Evolutionary conservation across 73 alveolate species (phyloP).

Genomic region (Symbiodinium pilosum): DNA sequence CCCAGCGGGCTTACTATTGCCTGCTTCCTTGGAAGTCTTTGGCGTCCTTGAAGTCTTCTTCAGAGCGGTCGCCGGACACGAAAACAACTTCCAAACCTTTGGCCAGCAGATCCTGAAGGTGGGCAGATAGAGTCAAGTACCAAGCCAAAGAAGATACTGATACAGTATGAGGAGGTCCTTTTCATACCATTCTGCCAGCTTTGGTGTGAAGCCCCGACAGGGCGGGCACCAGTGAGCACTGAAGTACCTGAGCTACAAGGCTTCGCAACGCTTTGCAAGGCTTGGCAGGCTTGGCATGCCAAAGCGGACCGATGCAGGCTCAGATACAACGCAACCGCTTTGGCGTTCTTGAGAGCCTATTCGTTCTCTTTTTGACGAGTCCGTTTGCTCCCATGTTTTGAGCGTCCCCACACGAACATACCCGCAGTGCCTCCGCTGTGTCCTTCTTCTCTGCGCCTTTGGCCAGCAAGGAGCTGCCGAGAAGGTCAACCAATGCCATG

Average conservation of each 20-base stretch:
- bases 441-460: not conserved
- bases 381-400: too few species aligned
- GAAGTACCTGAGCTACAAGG: conserved; percentile 96
- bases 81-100: conserved; percentile 73
- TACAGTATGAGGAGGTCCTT: not conserved
- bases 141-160: too few species aligned
- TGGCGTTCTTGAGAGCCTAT: not conserved
- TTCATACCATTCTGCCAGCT: conserved; percentile 96
- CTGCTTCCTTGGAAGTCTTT: not conserved
- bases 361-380: too few species aligned
- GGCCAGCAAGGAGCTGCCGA: conserved; percentile 62
- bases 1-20: not conserved
- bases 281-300: too few species aligned
- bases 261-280: too few species aligned
- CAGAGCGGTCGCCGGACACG: conserved; percentile 43
- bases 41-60: not conserved
- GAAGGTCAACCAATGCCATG: conserved; percentile 50
- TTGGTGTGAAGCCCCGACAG: conserved; percentile 97
- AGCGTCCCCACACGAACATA: not conserved
- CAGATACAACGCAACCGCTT: not conserved
- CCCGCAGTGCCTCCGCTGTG: conserved; percentile 57
- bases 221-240: conserved; percentile 98
- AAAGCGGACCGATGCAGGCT: not conserved
- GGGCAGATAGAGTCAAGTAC: not conserved
- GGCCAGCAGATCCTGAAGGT: conserved; percentile 28